Evolutionary conservation across 2,329 filamentous ascomycete genomes (phyloP), one percentile per base, ranked within the genome.

Genomic region (Alternaria incomplexa): DNA sequence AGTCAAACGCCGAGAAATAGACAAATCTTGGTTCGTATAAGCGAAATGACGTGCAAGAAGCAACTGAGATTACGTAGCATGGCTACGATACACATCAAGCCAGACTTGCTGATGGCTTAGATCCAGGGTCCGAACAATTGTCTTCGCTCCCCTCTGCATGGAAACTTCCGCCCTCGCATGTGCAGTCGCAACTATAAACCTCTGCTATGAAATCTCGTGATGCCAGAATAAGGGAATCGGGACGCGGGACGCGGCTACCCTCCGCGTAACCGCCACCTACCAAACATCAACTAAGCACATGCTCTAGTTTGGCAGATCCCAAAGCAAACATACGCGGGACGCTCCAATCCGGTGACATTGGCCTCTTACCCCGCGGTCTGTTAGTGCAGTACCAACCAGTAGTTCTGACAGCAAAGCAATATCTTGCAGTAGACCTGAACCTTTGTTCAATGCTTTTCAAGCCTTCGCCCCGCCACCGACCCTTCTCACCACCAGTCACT

Each of bases 351-450:
- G 30, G 28, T 32, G 30, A 52, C 48, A 20, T 52, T 52, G 11
- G 48, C 30, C 28, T 52, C 48, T 52, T 52, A 52, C 48, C 48
- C 48, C 48, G 30, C 48, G 28, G 15, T 22, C 15, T 23, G 10
- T 22, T 52, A 52, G 48, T 25, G 9, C 48, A 40, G 48, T 52
- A 23, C 48, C 48, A 52, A 25, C 23, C 48, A 25, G 30, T 52
- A 52, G 48, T 52, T 40, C 48, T 50, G 48, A 52, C 48, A 40
- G 30, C 30, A 52, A 52, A 52, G 48, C 20, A 52, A 52, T 43
- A 56, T 30, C 17, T 12, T 36, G 40, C 25, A 23, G 30, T 47
- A 47, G 25, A n/a, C 44, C 25, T 56, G 25, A 23, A 46, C 43
- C 26, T n/a, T 12, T 56, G 20, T 32, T 13, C 43, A 23, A 9